These are phyloP conservation scores for Calonectria henricotiae DNA, from an alignment of 2,329 filamentous ascomycete genomes.

Conservation along the genomic window DNA sequence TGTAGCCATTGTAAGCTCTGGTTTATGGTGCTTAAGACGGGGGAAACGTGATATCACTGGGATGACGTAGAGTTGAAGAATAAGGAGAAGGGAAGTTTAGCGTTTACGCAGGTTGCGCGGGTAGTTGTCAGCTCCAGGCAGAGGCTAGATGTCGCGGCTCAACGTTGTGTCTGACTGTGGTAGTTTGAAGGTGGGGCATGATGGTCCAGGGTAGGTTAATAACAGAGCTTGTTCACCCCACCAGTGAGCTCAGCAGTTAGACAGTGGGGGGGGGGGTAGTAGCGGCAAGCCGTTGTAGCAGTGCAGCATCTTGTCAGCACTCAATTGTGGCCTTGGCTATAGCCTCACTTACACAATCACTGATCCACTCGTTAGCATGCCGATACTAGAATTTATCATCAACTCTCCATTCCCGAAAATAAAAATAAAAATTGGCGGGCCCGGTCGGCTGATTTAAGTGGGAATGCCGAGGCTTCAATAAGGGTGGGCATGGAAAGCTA, in stretches of 20 bases:
- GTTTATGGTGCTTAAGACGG: conserved; percentile 15
- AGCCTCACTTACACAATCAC: conserved; percentile 10
- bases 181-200: not conserved
- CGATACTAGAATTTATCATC: conserved; percentile 17
- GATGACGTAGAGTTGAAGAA: not conserved
- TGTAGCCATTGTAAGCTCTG: conserved; percentile 65
- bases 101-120: not conserved
- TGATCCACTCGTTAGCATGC: not conserved
- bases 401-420: not conserved
- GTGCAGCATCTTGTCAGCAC: conserved; percentile 8
- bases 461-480: conserved; percentile 17
- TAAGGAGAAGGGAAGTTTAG: not conserved
- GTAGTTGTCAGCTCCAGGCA: conserved; percentile 34
- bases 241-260: not conserved
- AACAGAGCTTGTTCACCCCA: not conserved
- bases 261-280: not conserved
- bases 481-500: not conserved
- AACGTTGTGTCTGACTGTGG: not conserved
- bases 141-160: conserved; percentile 34
- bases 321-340: conserved; percentile 1
- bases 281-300: not conserved
- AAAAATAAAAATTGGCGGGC: no score
- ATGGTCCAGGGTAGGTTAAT: conserved; percentile 16
- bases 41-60: not conserved
- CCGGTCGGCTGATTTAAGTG: not conserved